Conservation (phyloP, 495 filamentous ascomycete species). For the Platismatia glauca region DNA sequence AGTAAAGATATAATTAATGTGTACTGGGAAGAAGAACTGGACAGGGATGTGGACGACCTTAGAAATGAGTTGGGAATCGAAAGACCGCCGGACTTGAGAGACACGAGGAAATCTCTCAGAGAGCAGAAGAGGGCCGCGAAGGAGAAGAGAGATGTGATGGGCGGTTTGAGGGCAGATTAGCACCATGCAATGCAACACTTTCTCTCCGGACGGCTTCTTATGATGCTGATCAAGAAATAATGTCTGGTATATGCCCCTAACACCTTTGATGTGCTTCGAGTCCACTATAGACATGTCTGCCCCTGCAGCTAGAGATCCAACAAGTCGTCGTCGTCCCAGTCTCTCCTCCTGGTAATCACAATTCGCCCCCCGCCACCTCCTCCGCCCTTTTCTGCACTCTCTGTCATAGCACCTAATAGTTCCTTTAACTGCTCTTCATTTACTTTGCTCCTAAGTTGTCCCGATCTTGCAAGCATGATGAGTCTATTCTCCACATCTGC, state of each 20-base stretch:
- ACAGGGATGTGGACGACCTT: slow-evolving; percentile 74
- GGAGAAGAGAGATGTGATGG: slow-evolving; percentile 34
- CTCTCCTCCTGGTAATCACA: slow-evolving; percentile 73
- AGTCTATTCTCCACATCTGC: slow-evolving; percentile 85
- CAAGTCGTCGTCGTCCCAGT: slow-evolving; percentile 77
- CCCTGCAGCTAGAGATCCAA: slow-evolving; percentile 44
- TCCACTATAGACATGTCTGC: too few species aligned
- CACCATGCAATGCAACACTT: background rate
- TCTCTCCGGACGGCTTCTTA: background rate
- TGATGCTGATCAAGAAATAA: background rate
- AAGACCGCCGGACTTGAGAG: slow-evolving; percentile 78
- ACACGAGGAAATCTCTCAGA: slow-evolving; percentile 62
- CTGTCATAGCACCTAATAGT: slow-evolving; percentile 70
- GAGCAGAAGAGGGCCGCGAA: slow-evolving; percentile 58
- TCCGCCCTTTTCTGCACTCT: slow-evolving; percentile 47
- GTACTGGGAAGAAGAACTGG: slow-evolving; percentile 94
- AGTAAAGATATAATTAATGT: slow-evolving; percentile 86
- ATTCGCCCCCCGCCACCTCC: slow-evolving; percentile 52
- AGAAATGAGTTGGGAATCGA: slow-evolving; percentile 70
- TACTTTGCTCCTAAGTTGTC: slow-evolving; percentile 79
- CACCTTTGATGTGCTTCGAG: background rate
- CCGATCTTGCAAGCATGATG: slow-evolving; percentile 79
- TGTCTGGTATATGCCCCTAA: slow-evolving; percentile 5
- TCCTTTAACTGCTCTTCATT: slow-evolving; percentile 92
- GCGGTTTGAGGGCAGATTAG: slow-evolving; percentile 22